A percentile compares a stretch with the other conserved stretches of the same genome.
These are phyloP conservation scores for Schizochytrium sp. DNA, from an alignment of 108 stramenopile species.

Conservation along the genomic window DNA sequence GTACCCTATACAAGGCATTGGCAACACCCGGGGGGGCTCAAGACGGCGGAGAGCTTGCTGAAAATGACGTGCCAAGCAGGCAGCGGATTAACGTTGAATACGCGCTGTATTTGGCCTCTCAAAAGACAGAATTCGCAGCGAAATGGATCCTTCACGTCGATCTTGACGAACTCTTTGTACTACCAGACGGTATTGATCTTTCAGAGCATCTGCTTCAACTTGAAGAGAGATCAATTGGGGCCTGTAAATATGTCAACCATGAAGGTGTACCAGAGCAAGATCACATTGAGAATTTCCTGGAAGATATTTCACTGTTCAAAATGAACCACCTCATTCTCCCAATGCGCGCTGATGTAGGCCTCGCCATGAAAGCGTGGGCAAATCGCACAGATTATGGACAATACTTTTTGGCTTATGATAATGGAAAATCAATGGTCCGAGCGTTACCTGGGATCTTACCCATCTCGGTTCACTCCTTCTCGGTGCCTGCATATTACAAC, in stretches of 20 bases:
- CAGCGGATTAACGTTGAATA: neutral
- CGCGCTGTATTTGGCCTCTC: neutral
- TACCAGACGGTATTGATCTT: neutral
- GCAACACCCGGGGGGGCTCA: neutral
- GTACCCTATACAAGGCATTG: neutral
- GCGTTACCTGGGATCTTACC: neutral
- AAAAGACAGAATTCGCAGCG: neutral
- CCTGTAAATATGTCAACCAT: constrained; percentile 19
- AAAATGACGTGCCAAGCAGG: neutral
- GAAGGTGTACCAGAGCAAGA: neutral
- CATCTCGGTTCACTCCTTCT: neutral
- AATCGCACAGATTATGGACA: neutral
- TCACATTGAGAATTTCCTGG: neutral
- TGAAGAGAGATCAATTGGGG: neutral
- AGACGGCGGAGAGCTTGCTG: neutral
- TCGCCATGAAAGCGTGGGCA: neutral
- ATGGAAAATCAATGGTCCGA: constrained; percentile 3
- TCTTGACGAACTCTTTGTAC: neutral
- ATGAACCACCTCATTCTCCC: neutral
- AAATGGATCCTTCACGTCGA: neutral
- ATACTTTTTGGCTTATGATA: constrained; percentile 42
- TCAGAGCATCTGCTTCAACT: neutral
- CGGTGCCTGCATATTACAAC: neutral
- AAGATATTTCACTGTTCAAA: neutral
- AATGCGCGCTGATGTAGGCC: neutral